Evolutionary conservation across 2,329 filamentous ascomycete genomes (phyloP).

Genomic region (Colletotrichum theobromicola): DNA sequence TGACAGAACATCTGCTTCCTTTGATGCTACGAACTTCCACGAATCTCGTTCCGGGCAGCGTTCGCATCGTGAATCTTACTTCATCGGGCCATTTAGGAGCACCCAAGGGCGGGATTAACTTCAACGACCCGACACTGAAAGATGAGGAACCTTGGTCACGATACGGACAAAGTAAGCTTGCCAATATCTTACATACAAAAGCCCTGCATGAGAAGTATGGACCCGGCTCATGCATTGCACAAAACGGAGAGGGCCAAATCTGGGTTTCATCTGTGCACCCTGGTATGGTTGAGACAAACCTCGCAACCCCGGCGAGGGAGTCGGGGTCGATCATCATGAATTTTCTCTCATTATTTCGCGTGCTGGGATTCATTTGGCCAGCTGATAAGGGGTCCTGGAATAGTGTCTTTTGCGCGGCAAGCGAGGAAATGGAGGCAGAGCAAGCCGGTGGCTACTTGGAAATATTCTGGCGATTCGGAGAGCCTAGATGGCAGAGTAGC

Average conservation of each 20-base stretch:
- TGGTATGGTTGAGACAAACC: not conserved
- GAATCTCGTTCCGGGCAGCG: conserved; percentile 4
- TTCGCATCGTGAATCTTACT: conserved; percentile 26
- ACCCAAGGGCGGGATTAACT: conserved; percentile 24
- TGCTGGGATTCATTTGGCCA: conserved; percentile 27
- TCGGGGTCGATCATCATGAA: not conserved
- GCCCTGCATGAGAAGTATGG: conserved; percentile 43
- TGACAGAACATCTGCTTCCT: conserved; percentile 43
- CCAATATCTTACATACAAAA: conserved; percentile 48
- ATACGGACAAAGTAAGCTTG: conserved; percentile 54
- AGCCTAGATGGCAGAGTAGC: conserved; percentile 36
- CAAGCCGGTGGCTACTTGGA: conserved; percentile 40
- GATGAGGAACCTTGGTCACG: conserved; percentile 25
- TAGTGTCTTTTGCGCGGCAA: conserved; percentile 40
- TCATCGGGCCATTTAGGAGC: conserved; percentile 25
- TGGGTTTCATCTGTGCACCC: not conserved
- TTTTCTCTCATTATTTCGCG: not conserved
- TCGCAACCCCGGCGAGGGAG: not conserved
- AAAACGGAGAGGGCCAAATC: not conserved
- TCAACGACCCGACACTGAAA: conserved; percentile 20
- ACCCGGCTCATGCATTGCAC: not conserved
- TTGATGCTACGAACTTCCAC: conserved; percentile 35
- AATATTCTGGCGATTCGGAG: conserved; percentile 30
- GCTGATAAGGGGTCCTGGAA: conserved; percentile 40
- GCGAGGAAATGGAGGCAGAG: conserved; percentile 39